phyloP scores from a whole-genome alignment of 1,284 basidiomycete species.

The Thecaphora thlaspeos region DNA sequence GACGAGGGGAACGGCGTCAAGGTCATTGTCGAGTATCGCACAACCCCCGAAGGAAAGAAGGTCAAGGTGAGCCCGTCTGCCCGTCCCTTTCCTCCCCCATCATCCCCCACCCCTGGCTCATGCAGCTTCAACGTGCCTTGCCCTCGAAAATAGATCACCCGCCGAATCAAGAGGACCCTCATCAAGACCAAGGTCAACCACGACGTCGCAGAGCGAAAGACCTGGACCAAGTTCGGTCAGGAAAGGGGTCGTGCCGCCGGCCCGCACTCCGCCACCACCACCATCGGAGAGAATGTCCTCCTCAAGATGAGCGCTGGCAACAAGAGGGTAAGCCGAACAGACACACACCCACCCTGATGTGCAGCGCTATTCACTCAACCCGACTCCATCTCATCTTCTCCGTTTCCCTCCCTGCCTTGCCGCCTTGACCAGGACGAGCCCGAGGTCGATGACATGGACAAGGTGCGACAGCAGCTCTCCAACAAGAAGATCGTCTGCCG shows the following conservation, averaged over 20 bases:
- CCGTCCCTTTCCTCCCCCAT: no score
- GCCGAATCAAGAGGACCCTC: slow-evolving; percentile 80
- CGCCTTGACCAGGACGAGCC: slow-evolving; percentile 61
- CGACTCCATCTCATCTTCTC: no score
- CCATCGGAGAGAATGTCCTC: slow-evolving; percentile 84
- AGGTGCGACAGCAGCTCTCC: slow-evolving; percentile 70
- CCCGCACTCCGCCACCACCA: slow-evolving; percentile 81
- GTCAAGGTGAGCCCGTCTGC: no score
- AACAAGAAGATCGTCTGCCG: slow-evolving; percentile 86
- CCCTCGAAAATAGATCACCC: slow-evolving; percentile 66
- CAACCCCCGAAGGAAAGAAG: slow-evolving; percentile 90
- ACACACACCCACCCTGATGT: no score
- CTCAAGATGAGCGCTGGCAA: slow-evolving; percentile 78
- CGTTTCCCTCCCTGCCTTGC: no score
- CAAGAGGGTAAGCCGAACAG: slow-evolving; percentile 24
- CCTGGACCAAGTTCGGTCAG: slow-evolving; percentile 89
- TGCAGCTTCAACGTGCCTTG: no score
- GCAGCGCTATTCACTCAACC: no score
- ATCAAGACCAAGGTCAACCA: slow-evolving; percentile 93
- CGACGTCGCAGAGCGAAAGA: slow-evolving; percentile 85
- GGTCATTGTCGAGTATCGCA: slow-evolving; percentile 76
- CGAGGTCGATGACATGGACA: slow-evolving; percentile 71
- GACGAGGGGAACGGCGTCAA: slow-evolving; percentile 86
- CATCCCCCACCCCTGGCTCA: no score
- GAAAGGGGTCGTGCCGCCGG: slow-evolving; percentile 86